Evolutionary conservation across 1,139 yeast genomes (phyloP), one percentile per base, ranked within the genome.

Genomic region (Suhomyces anneliseae): DNA sequence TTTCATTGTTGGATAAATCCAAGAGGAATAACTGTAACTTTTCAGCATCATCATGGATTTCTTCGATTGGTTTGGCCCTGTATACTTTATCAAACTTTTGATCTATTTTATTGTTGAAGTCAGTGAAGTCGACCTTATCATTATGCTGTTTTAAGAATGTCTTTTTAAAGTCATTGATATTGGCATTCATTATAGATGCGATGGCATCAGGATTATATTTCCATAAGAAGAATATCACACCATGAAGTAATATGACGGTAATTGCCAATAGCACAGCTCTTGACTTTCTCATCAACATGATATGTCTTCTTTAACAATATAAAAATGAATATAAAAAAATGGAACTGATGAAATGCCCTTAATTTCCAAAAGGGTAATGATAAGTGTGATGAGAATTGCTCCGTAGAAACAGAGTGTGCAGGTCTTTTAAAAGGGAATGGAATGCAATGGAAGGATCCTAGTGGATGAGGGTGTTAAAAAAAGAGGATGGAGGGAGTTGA

Each of bases 271-370:
- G 15, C 12, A 44, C 19, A 6, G 45, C 49, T 36, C 51, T 41
- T 10, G 54, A 45, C 38, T 54, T 48, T 43, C 54, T 47, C 31
- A 52, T 44, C 8, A 46, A 19, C 52, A 50, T 48, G 4, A 6
- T 34, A 9, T 29, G 4, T 9, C 11, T 9, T 29, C 32, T 11
- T 11, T 7, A 29, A 9, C 11, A 11, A 29, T 29, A 8, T 29
- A 29, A 11, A 29, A 19, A 19, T 14, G 15, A 2, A 14, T 14
- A 14, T 14, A 14, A 14, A 14, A 14, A 14, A 14, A 14, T 14
- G 15, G 15, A 14, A 14, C 2, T 14, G 15, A 14, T 14, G 2
- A 14, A 2, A 14, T 2, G 15, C 15, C 15, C 15, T 14, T 14
- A 14, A 14, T 14, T 14, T 14, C 15, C 15, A 14, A 19, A 19